phyloP scores from a whole-genome alignment of 257 asterid species.

The Nicotiana benthamiana region DNA sequence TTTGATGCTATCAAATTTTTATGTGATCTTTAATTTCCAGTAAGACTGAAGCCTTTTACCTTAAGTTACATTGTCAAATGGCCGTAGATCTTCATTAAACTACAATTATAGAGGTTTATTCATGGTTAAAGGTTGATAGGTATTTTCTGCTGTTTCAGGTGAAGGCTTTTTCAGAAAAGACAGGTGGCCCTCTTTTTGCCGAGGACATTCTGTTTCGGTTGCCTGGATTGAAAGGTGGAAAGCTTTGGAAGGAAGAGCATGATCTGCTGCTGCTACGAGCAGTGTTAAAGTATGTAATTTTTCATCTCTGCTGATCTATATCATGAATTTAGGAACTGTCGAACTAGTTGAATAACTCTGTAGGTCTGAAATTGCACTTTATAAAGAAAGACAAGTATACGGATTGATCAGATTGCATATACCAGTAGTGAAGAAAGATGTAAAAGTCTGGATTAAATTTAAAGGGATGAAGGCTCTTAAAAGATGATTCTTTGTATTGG shows the following conservation, averaged over 20 bases:
- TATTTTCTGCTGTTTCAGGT: conserved; percentile 43
- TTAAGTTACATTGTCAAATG: not conserved
- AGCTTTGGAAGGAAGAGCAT: conserved; percentile 79
- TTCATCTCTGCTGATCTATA: not conserved
- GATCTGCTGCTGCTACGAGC: conserved; percentile 75
- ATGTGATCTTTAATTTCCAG: not conserved
- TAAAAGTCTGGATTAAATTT: not conserved
- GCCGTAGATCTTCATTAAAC: not conserved
- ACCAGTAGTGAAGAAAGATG: not conserved
- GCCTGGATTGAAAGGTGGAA: conserved; percentile 84
- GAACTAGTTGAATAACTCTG: not conserved
- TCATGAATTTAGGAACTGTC: not conserved
- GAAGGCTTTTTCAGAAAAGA: conserved; percentile 32
- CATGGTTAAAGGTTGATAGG: conserved; percentile 12
- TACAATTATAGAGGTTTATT: not conserved
- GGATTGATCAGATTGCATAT: not conserved
- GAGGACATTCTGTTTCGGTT: conserved; percentile 60
- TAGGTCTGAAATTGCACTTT: not conserved
- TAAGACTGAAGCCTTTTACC: not conserved
- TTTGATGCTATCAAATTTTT: not conserved
- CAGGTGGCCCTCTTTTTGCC: conserved; percentile 48
- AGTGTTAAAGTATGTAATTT: conserved; percentile 51
- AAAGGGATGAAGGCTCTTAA: not conserved
- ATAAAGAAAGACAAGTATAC: not conserved
- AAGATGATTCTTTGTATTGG: not conserved